Evolutionary conservation across 192 early-diverging fungal species (phyloP), one percentile per base, ranked within the genome.

Genomic region (Coemansia furcata): DNA sequence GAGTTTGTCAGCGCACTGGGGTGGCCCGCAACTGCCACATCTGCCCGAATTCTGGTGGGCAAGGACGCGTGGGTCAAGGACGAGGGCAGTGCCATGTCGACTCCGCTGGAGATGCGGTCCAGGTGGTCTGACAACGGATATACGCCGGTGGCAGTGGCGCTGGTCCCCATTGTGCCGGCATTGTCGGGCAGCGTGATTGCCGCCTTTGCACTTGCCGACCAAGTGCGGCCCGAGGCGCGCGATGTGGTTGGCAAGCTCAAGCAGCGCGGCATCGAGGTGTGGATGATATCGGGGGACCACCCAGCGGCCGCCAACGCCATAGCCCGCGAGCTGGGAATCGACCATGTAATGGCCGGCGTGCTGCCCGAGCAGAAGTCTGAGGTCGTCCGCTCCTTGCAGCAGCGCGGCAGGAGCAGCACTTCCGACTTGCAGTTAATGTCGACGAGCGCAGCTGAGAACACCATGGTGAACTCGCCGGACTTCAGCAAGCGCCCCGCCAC

Each of bases 221-320:
- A 74, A 4, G 74, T 95, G 61, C 93, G 93, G 26, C 93, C 95
- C 3, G 93, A 95, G 66, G 86, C 95, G 3, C 79, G 74, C 11
- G 74, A 83, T 26, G 90, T 92, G 0, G 89, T 99, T 1, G 74
- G 77, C 7, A 86, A 84, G 17, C 84, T 99, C 39, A 74, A 87
- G 46, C 47, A 69, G 30, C 89, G 94, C 85, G 92, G 93, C 2
- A 88, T 95, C 57, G 76, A 86, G 29, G 90, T 93, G 30, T 88
- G 88, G 29, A 96, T 99, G 92, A 88, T 97, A 7, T 97, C 97
- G 0, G 97, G 95, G 6, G 97, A 98, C 72, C 90, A 95, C 60
- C 88, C 86, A 46, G 61, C 88, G 30, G 94, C 95, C 0, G 95
- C 95, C 3, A 77, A 84, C 23, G 86, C 86, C 3, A 93, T 98